A percentile compares a stretch with the other conserved stretches of the same genome.
Evolutionary conservation across 495 filamentous ascomycete genomes (phyloP).

Genomic region (Geopyxis carbonaria): DNA sequence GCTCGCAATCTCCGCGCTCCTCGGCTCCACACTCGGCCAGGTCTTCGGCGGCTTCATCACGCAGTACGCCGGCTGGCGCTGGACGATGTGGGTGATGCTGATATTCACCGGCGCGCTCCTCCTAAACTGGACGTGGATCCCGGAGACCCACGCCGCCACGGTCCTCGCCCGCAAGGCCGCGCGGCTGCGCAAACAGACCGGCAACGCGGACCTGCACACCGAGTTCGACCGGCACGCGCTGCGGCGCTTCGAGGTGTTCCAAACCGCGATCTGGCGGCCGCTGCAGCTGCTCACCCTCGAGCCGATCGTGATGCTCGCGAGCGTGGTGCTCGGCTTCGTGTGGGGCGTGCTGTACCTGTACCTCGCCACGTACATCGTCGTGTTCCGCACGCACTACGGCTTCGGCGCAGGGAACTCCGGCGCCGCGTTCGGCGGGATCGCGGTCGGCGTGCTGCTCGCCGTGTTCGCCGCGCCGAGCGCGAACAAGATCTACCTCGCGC

Average conservation of each 20-base stretch:
- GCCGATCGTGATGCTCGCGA: conserved; percentile 58
- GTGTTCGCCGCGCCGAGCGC: conserved; percentile 28
- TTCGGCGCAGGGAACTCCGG: conserved; percentile 38
- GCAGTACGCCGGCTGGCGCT: conserved; percentile 34
- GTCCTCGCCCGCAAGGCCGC: conserved; percentile 60
- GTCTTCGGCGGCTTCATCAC: conserved; percentile 77
- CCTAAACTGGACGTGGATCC: conserved; percentile 52
- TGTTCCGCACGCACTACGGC: conserved; percentile 43
- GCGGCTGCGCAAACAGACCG: conserved; percentile 47
- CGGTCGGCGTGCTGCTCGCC: conserved; percentile 35
- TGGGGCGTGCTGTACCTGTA: conserved; percentile 72
- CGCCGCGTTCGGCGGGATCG: conserved; percentile 42
- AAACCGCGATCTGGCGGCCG: conserved; percentile 56
- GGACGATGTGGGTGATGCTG: conserved; percentile 35
- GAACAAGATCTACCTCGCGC: conserved; percentile 27
- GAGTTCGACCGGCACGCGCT: no score
- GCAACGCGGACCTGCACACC: no score
- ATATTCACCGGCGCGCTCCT: conserved; percentile 55
- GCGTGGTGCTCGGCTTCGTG: conserved; percentile 67
- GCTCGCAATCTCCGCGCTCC: conserved; percentile 40
- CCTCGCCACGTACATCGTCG: conserved; percentile 48
- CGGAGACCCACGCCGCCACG: conserved; percentile 66
- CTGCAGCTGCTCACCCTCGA: conserved; percentile 63
- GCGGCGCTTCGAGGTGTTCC: conserved; percentile 32
- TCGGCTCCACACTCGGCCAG: conserved; percentile 54